Conservation (phyloP, 768 basidiomycete species). For the Piloderma croceum region DNA sequence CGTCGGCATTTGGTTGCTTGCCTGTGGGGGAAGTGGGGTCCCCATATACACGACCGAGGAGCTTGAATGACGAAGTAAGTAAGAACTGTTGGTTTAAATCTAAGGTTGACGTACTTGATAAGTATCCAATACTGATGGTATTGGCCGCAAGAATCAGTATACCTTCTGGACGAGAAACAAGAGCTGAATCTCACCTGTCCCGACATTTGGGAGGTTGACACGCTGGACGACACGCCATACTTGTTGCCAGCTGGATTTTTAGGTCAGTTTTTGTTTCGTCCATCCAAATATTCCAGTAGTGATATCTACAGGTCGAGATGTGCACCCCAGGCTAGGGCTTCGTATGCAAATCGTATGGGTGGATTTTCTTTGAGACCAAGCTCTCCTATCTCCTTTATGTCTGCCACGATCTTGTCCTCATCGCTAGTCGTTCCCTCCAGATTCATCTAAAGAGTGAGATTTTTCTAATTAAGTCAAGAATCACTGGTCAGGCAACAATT, state of each 20-base stretch:
- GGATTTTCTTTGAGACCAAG: constrained; percentile 5
- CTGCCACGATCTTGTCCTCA: constrained; percentile 1
- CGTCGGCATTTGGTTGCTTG: constrained; percentile 1
- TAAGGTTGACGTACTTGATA: too few relatives aligned
- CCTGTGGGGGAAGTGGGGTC: constrained; percentile 3
- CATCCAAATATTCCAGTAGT: too few relatives aligned
- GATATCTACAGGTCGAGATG: constrained; percentile 2
- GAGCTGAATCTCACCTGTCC: too few relatives aligned
- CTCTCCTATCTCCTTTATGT: constrained; percentile 3
- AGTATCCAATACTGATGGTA: too few relatives aligned
- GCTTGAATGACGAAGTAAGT: neutral
- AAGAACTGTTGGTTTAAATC: too few relatives aligned
- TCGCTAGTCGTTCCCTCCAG: constrained; percentile 1
- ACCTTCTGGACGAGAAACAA: too few relatives aligned
- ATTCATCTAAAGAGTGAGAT: constrained; percentile 1
- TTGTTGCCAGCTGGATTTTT: constrained; percentile 3
- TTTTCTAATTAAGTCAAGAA: too few relatives aligned
- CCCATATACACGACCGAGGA: constrained; percentile 3
- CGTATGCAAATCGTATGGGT: constrained; percentile 5
- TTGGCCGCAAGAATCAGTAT: too few relatives aligned
- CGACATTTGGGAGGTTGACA: constrained; percentile 5
- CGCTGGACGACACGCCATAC: constrained; percentile 3
- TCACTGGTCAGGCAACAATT: too few relatives aligned
- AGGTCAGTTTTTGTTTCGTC: too few relatives aligned
- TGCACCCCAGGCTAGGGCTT: constrained; percentile 6